Evolutionary conservation across 2,329 filamentous ascomycete genomes (phyloP).

Genomic region (Fusarium sp.): DNA sequence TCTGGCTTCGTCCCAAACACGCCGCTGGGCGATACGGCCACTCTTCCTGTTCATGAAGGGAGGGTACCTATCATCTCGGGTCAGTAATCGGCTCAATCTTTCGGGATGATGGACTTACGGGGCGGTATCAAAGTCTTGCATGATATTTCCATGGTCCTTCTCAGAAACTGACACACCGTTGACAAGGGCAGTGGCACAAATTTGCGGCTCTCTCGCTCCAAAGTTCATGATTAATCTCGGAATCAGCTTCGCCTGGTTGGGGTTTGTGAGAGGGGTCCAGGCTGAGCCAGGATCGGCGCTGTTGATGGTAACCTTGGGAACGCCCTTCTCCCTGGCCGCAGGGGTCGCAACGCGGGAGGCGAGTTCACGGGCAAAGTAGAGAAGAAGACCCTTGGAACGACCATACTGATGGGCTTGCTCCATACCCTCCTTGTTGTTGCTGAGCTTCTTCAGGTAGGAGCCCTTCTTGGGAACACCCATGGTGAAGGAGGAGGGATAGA

Average conservation of each 20-base stretch:
- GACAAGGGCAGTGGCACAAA: constrained; percentile 52
- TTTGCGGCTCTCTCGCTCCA: constrained; percentile 49
- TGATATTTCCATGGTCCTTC: constrained; percentile 50
- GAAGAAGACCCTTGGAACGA: constrained; percentile 51
- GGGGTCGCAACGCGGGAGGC: constrained; percentile 43
- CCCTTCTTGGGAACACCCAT: constrained; percentile 48
- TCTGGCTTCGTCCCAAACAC: constrained; percentile 42
- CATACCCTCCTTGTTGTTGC: constrained; percentile 52
- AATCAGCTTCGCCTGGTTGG: constrained; percentile 51
- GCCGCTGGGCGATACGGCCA: constrained; percentile 35
- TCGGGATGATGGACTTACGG: constrained; percentile 41
- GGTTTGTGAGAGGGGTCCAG: constrained; percentile 52
- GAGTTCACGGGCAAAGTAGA: constrained; percentile 53
- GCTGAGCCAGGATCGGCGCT: constrained; percentile 54
- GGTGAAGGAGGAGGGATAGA: constrained; percentile 53
- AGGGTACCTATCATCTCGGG: constrained; percentile 43
- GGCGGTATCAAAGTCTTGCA: constrained; percentile 52
- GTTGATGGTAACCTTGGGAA: constrained; percentile 50
- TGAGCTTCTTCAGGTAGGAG: constrained; percentile 50
- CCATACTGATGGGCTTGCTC: constrained; percentile 53
- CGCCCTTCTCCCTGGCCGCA: constrained; percentile 25
- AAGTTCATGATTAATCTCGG: constrained; percentile 54
- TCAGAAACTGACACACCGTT: constrained; percentile 50
- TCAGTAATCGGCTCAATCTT: not conserved
- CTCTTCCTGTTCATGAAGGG: constrained; percentile 50